Evolutionary conservation across 2,329 filamentous ascomycete species (phyloP), one percentile per base, ranked within the genome.

Genomic region (Bisporella sp.): DNA sequence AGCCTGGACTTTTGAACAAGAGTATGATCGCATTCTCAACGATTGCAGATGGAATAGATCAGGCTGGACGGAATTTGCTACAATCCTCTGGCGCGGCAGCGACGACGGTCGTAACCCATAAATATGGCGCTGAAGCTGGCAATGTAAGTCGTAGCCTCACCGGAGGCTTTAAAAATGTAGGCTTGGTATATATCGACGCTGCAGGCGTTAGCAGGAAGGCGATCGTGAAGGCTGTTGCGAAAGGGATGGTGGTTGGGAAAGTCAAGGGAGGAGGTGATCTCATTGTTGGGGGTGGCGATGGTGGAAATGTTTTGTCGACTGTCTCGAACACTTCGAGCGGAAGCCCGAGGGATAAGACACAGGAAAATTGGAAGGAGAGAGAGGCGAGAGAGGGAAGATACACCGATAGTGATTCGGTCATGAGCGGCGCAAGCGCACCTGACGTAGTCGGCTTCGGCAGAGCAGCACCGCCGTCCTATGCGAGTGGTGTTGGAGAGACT

Each of bases 1-100:
- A 96, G 70, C 92, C 93, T 0, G 92, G 93, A 5, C 72, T 99
- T 31, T 71, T 99, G 58, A 99, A 99, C 72, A 96, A 96, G 76
- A 90, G 85, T 55, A 74, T 99, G 73, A 97, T 99, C 73, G 93
- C 93, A 0, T 97, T 97, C 68, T 89, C 87, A 39, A 99, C 93
- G 0, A 81, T 99, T 42, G 88, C 90, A 29, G 93, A 99, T 62
- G 93, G 93, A 37, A 87, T 97, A 52, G 91, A 96, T 59, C 85
- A 95, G 59, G 87, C 89, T 1, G 87, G 89, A 1, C 85, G 85
- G 48, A 87, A 82, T 55, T 73, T 99, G 31, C 75, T 99, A 31
- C 80, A 78, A 4, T 84, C 84, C 7, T 81, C 85, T 3, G 85
- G 88, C 4, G 76, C 78, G 1, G 90, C 92, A n/a, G 86, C 92